A percentile compares a stretch with the other conserved stretches of the same genome.
phyloP scores from a whole-genome alignment of 495 filamentous ascomycete genomes.

The Hypoxylon subgilvum region DNA sequence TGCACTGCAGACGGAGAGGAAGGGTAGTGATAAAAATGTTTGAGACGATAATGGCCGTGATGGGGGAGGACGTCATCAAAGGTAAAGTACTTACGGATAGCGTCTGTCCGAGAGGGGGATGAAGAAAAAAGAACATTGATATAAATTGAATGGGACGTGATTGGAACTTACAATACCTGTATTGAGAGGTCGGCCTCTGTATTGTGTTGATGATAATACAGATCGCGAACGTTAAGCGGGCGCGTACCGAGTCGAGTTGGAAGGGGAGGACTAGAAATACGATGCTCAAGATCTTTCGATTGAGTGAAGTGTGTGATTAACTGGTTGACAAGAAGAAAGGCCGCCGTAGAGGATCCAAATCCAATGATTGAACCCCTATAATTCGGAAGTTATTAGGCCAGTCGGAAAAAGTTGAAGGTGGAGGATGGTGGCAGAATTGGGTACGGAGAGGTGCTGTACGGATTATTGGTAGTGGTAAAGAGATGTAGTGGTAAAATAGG shows the following conservation, averaged over 20 bases:
- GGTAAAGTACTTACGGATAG: too few relatives aligned
- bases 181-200: neutral
- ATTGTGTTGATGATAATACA: too few relatives aligned
- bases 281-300: slow-evolving; percentile 28
- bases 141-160: neutral
- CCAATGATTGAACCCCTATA: slow-evolving; percentile 40
- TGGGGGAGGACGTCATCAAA: slow-evolving; percentile 3
- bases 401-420: slow-evolving; percentile 31
- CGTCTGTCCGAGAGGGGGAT: too few relatives aligned
- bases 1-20: neutral
- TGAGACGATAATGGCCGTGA: slow-evolving; percentile 21
- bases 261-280: neutral
- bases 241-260: slow-evolving; percentile 21
- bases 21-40: slow-evolving; percentile 3
- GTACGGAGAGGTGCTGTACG: neutral
- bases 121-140: neutral
- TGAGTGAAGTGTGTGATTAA: slow-evolving; percentile 15
- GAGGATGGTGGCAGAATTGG: neutral
- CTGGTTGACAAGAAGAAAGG: slow-evolving; percentile 21
- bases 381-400: slow-evolving; percentile 28
- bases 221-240: slow-evolving; percentile 6
- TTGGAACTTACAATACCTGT: slow-evolving; percentile 20
- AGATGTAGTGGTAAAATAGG: too few relatives aligned
- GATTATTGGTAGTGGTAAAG: neutral
- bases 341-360: too few relatives aligned